Percentiles rank a stretch among this genome's conserved stretches.
These are phyloP conservation scores for Danielia oregonensis DNA, from an alignment of 805 yeast genomes.

Conservation along the genomic window DNA sequence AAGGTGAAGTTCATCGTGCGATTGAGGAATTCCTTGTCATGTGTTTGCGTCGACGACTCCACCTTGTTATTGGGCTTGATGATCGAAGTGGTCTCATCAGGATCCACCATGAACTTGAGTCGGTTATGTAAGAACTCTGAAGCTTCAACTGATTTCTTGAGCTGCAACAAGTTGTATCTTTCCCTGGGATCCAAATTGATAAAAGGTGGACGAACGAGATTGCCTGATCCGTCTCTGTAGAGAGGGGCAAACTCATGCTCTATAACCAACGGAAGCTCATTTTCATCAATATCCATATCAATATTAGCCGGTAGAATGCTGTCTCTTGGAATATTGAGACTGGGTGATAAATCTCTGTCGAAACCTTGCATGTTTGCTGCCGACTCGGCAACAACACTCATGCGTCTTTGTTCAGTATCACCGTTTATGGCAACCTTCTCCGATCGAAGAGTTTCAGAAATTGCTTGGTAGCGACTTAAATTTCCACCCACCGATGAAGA, in stretches of 20 bases:
- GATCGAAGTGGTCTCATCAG: conserved; percentile 32
- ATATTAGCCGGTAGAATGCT: conserved; percentile 13
- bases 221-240: conserved; percentile 35
- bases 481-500: conserved; percentile 7
- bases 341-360: not conserved
- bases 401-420: conserved; percentile 1
- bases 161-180: conserved; percentile 37
- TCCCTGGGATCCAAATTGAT: conserved; percentile 42
- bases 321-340: conserved; percentile 11
- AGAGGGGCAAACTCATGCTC: conserved; percentile 32
- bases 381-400: not conserved
- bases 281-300: conserved; percentile 8
- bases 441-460: conserved; percentile 6
- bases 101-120: conserved; percentile 38
- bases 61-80: conserved; percentile 23
- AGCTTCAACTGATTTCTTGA: conserved; percentile 36
- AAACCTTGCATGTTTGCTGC: no score
- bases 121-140: conserved; percentile 30
- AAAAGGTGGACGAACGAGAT: conserved; percentile 41
- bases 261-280: conserved; percentile 15
- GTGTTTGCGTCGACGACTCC: conserved; percentile 42
- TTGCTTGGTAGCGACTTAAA: conserved; percentile 6
- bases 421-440: conserved; percentile 5
- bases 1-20: conserved; percentile 25
- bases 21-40: conserved; percentile 26